Percentiles rank a stretch among this genome's conserved stretches.
Evolutionary conservation across 768 basidiomycete species (phyloP).

Genomic region (Austroboletus eburneus): DNA sequence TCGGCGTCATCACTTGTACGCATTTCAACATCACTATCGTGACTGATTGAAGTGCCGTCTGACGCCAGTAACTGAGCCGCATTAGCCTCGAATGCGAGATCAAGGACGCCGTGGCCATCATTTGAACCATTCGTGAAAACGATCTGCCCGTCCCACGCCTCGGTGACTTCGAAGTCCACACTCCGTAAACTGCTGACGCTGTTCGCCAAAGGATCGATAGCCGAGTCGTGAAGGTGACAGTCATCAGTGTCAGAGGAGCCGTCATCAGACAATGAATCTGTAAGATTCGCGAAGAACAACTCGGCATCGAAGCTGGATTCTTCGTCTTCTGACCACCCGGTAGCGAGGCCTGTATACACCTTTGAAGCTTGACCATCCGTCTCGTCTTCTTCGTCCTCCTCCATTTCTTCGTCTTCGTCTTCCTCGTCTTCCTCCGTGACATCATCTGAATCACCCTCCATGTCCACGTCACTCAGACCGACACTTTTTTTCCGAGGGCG

Average conservation of each 20-base stretch:
- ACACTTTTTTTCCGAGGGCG: slow-evolving; percentile 67
- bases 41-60: slow-evolving; percentile 44
- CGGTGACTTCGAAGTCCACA: slow-evolving; percentile 54
- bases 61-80: slow-evolving; percentile 49
- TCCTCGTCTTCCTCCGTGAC: slow-evolving; percentile 59
- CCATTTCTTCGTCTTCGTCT: slow-evolving; percentile 36
- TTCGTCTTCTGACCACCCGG: slow-evolving; percentile 76
- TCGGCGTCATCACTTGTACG: slow-evolving; percentile 33
- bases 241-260: slow-evolving; percentile 40
- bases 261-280: slow-evolving; percentile 45
- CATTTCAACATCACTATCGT: slow-evolving; percentile 51
- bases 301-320: slow-evolving; percentile 82
- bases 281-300: slow-evolving; percentile 77
- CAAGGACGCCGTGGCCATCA: slow-evolving; percentile 49
- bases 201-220: slow-evolving; percentile 18
- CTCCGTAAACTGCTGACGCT: slow-evolving; percentile 35
- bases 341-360: slow-evolving; percentile 60
- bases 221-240: slow-evolving; percentile 39
- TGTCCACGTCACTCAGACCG: slow-evolving; percentile 57
- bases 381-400: slow-evolving; percentile 44
- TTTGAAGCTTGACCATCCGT: slow-evolving; percentile 39
- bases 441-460: slow-evolving; percentile 58
- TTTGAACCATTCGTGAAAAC: slow-evolving; percentile 63
- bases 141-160: slow-evolving; percentile 74
- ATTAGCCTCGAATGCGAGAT: slow-evolving; percentile 68